Conservation (phyloP, 768 basidiomycete genomes). For the Tremella yokohamensis region DNA sequence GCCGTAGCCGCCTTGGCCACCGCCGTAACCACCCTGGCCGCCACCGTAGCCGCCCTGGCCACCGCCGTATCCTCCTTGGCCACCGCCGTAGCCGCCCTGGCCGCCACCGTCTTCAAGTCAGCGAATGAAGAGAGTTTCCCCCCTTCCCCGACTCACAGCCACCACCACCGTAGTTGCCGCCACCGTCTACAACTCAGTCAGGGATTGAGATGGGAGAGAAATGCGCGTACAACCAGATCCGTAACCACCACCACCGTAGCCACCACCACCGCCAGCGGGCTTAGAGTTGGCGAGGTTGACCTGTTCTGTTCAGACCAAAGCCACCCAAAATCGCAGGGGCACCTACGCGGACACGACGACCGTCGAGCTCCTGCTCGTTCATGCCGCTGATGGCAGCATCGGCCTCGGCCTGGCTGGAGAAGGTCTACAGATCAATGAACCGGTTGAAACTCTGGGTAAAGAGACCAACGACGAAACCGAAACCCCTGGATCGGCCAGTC, state of each 20-base stretch:
- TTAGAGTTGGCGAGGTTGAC: conserved; percentile 61
- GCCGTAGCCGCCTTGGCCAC: conserved; percentile 38
- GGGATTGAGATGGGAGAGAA: conserved; percentile 1
- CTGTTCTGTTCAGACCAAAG: conserved; percentile 3
- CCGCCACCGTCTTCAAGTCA: conserved; percentile 55
- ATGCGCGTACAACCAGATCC: conserved; percentile 8
- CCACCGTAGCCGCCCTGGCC: conserved; percentile 40
- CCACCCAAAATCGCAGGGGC: neutral
- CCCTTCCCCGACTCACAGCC: conserved; percentile 9
- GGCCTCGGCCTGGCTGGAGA: conserved; percentile 60
- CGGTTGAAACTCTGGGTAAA: conserved; percentile 4
- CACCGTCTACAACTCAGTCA: conserved; percentile 1
- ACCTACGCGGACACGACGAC: conserved; percentile 71
- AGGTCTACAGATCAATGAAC: conserved; percentile 40
- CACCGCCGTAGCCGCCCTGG: conserved; percentile 46
- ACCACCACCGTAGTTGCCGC: conserved; percentile 36
- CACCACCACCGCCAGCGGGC: conserved; percentile 45
- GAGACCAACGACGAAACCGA: conserved; percentile 76
- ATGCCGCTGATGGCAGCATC: conserved; percentile 68
- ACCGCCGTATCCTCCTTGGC: conserved; percentile 29
- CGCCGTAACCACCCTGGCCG: conserved; percentile 32
- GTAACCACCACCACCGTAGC: conserved; percentile 19
- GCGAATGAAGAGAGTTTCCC: neutral
- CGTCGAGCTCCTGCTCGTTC: conserved; percentile 91
- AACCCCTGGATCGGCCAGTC: conserved; percentile 93